Evolutionary conservation across 176 grass and related monocot genomes (phyloP).

Genomic region (Secale cereale): DNA sequence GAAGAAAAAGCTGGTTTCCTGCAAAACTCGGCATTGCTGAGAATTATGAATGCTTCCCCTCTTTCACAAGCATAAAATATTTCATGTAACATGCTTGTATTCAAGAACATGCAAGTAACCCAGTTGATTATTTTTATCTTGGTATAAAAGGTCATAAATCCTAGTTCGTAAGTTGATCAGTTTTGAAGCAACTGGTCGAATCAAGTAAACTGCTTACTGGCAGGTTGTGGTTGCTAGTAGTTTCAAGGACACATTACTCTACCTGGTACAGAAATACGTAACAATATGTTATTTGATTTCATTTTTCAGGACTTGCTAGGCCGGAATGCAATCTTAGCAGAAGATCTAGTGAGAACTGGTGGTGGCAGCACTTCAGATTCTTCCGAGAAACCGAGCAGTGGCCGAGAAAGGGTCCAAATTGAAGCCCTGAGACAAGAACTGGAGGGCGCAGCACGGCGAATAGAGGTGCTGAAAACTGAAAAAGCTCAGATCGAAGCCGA

Average conservation of each 20-base stretch:
- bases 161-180: neutral
- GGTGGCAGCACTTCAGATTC: conserved; percentile 44
- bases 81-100: conserved; percentile 30
- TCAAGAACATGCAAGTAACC: neutral
- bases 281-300: conserved; percentile 18
- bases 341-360: conserved; percentile 79
- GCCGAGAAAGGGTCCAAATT: conserved; percentile 71
- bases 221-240: neutral
- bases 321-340: conserved; percentile 84
- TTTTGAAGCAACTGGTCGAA: neutral
- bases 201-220: neutral
- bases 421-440: conserved; percentile 92
- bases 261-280: conserved; percentile 23
- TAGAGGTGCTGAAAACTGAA: conserved; percentile 65
- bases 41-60: conserved; percentile 18
- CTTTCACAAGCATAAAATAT: conserved; percentile 26
- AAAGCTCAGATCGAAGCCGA: conserved; percentile 74
- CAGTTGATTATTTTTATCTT: neutral
- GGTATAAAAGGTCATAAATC: neutral
- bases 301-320: conserved; percentile 74
- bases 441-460: conserved; percentile 43
- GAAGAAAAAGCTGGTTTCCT: conserved; percentile 44
- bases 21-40: conserved; percentile 27
- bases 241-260: conserved; percentile 11
- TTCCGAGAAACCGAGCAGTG: conserved; percentile 52